phyloP scores from a whole-genome alignment of 176 grass and related monocot species.

The Juncus effusus region DNA sequence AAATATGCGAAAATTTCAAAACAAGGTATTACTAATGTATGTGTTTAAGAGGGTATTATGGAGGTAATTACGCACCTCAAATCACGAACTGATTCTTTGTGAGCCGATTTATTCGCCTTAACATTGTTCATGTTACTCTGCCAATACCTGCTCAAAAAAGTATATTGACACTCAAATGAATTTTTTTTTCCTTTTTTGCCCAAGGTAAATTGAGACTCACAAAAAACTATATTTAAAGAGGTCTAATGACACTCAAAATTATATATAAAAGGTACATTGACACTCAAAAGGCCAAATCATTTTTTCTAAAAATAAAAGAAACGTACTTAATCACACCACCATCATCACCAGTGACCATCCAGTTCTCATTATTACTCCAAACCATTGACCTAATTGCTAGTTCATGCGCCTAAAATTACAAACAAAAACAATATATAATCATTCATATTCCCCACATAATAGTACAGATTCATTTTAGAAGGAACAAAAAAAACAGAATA shows the following conservation, averaged over 20 bases:
- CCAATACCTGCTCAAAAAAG: constrained; percentile 73
- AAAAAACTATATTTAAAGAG: neutral
- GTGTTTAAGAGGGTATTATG: neutral
- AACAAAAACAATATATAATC: constrained; percentile 22
- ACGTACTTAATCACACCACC: constrained; percentile 95
- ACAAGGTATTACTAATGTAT: neutral
- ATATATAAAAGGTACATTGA: neutral
- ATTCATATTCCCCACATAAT: neutral
- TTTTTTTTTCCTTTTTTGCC: no score
- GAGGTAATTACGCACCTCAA: constrained; percentile 51
- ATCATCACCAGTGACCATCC: constrained; percentile 99
- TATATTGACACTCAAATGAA: constrained; percentile 6
- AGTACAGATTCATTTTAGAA: neutral
- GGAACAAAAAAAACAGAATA: constrained; percentile 11
- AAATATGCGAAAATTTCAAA: constrained; percentile 24
- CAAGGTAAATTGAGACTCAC: constrained; percentile 5
- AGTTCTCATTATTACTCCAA: constrained; percentile 99
- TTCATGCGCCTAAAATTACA: constrained; percentile 78
- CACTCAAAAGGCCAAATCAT: no score
- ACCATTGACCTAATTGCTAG: constrained; percentile 97
- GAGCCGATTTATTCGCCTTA: constrained; percentile 98
- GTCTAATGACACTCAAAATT: neutral
- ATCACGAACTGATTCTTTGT: constrained; percentile 91
- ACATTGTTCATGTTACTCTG: constrained; percentile 99
- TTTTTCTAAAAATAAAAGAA: constrained; percentile 3